Evolutionary conservation across 2,329 filamentous ascomycete species (phyloP).

Genomic region (Colletotrichum salicis): DNA sequence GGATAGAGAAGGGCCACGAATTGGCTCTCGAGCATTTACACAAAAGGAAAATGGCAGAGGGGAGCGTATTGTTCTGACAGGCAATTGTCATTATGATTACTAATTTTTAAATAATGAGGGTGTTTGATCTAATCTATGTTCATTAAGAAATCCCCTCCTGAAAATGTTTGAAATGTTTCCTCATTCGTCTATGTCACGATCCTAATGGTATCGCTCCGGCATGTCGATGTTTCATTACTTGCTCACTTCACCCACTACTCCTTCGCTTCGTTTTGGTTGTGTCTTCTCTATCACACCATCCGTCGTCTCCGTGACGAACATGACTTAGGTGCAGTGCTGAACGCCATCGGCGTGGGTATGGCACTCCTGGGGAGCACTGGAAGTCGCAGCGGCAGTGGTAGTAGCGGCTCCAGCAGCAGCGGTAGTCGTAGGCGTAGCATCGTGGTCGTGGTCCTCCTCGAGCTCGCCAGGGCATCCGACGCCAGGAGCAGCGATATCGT

Average conservation of each 20-base stretch:
- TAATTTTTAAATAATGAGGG: constrained; percentile 20
- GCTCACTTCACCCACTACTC: not conserved
- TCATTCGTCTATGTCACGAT: constrained; percentile 15
- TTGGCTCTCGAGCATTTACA: not conserved
- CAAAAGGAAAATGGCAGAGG: not conserved
- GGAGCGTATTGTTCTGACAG: constrained; percentile 16
- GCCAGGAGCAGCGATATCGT: constrained; percentile 71
- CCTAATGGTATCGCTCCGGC: constrained; percentile 30
- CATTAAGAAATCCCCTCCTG: constrained; percentile 25
- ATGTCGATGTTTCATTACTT: not conserved
- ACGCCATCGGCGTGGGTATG: constrained; percentile 55
- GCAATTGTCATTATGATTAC: constrained; percentile 28
- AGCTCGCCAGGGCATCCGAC: constrained; percentile 67
- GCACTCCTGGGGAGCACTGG: constrained; percentile 64
- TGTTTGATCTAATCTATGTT: constrained; percentile 27
- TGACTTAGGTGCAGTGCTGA: constrained; percentile 39
- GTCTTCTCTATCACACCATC: not conserved
- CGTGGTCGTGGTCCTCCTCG: constrained; percentile 14
- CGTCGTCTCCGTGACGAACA: no score
- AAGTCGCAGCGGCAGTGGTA: constrained; percentile 63
- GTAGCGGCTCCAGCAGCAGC: constrained; percentile 49
- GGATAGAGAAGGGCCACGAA: not conserved
- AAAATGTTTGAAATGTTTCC: not conserved
- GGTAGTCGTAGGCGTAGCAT: constrained; percentile 14
- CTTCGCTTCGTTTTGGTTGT: not conserved